Percentiles rank a stretch among this genome's conserved stretches.
phyloP scores from a whole-genome alignment of 1,284 basidiomycete species.

The Ceraceosorus guamensis region DNA sequence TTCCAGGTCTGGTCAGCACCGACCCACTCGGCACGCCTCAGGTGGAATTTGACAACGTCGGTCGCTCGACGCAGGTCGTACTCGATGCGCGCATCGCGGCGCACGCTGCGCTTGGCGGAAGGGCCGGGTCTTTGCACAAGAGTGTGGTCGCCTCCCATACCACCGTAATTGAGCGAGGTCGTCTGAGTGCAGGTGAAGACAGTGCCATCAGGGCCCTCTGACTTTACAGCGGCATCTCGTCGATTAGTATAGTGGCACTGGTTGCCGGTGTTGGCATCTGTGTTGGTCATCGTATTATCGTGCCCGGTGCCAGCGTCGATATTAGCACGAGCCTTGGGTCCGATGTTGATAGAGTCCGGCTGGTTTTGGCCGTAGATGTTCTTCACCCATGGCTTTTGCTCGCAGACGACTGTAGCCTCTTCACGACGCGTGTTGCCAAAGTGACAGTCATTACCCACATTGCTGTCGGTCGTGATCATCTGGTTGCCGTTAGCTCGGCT shows the following conservation, averaged over 20 bases:
- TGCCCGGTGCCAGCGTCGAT: too few species aligned
- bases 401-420: neutral
- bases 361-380: too few species aligned
- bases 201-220: neutral
- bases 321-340: too few species aligned
- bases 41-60: neutral
- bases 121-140: neutral
- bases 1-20: neutral
- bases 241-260: too few species aligned
- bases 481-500: neutral
- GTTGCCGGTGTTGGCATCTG: too few species aligned
- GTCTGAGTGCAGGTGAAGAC: neutral
- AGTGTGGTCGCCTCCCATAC: neutral
- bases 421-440: neutral
- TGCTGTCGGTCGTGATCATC: neutral
- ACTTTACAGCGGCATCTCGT: too few species aligned
- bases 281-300: too few species aligned
- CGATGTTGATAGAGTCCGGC: too few species aligned
- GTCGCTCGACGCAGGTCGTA: neutral
- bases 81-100: neutral
- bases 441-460: neutral
- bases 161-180: neutral
- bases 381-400: too few species aligned
- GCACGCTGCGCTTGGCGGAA: neutral
- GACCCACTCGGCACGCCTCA: neutral